Base-by-base conservation (phyloP, 257 asterid genomes). In the Primulina huaijiensis region DNA sequence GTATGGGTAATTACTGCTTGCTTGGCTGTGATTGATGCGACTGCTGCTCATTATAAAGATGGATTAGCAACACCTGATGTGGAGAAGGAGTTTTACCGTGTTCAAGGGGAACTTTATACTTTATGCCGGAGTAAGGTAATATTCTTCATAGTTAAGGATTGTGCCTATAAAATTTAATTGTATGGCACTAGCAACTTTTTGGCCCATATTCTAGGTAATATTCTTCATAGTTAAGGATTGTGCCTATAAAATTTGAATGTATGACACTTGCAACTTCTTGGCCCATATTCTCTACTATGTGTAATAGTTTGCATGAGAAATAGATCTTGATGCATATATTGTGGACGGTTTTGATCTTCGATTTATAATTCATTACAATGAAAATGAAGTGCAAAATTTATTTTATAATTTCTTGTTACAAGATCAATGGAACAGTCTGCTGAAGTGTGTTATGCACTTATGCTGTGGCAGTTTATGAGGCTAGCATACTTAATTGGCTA, bases 1-100 rank as follows among this genome's bases (percentile, higher is more conserved):
- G 97, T 90, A 31, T 94, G 99, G 99, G 96, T 94, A 27, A 79
- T 91, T 76, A 89, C 89, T 31, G 97, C 97, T 77, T 91, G 97
- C 86, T 78, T 89, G 88, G 86, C 86, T 69, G 79, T 91, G 88
- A 85, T 91, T 21, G 70, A 77, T 71, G 93, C 92, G 65, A 89
- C 92, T 68, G 71, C 93, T 77, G 83, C 97, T 75, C 85, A 77
- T 81, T 85, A 85, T 73, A 75, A 88, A 85, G 97, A 82, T 68
- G 95, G 88, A 70, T 76, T 77, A 77, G 95, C 85, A 65, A 79
- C 88, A 67, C 74, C 92, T 68, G 97, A 94, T 80, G 80, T 84
- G 46, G 99, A 91, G 69, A 92, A 86, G 83, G 99, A 94, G 78
- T 91, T 90, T 78, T 86, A 86, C 79, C 96, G 96, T 59, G 92